Evolutionary conservation across 2,329 filamentous ascomycete species (phyloP), one percentile per base, ranked within the genome.

Genomic region (Colletotrichum navitas): DNA sequence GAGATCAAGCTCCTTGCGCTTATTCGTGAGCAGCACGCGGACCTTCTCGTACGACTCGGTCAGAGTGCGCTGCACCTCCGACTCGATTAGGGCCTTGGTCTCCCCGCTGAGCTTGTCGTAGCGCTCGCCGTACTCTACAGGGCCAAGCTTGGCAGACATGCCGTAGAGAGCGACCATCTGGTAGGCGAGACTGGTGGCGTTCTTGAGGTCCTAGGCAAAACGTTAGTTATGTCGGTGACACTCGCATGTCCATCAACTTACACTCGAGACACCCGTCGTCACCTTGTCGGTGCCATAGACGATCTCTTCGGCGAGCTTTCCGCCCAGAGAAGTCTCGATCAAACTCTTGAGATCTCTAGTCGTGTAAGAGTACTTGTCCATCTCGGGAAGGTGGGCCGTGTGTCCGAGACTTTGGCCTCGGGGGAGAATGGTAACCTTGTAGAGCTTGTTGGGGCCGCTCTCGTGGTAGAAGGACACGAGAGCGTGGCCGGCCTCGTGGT

Each of bases 361-460:
- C n/a, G 93, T 93, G 81, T 91, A 90, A 16, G 94, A 96, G 78
- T 97, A 94, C 81, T 95, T 94, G 83, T 98, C 95, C 86, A 97
- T 94, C 79, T 96, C 92, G 0, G 95, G 95, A 32, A 99, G 86
- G 81, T 92, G 92, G 74, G 93, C 93, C 0, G 96, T 99, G 74
- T 97, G 90, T 72, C 96, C 96, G 10, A 98, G 87, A 32, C 93
- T 90, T 77, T 91, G 91, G 14, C 96, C 96, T 77, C 97, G 92
- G 64, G 96, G 95, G 77, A 99, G 92, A 76, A 99, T 97, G 0
- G 96, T 99, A 61, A 97, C 95, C 84, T 99, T 99, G 88, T 99
- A 98, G 1, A 99, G 87, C 41, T 92, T 93, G 74, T 88, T 91
- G 63, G 92, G 89, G 47, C 89, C 90, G 72, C 92, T 91, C 74